Evolutionary conservation across 1,284 basidiomycete species (phyloP), one percentile per base, ranked within the genome.

Genomic region (Takashimella koratensis): DNA sequence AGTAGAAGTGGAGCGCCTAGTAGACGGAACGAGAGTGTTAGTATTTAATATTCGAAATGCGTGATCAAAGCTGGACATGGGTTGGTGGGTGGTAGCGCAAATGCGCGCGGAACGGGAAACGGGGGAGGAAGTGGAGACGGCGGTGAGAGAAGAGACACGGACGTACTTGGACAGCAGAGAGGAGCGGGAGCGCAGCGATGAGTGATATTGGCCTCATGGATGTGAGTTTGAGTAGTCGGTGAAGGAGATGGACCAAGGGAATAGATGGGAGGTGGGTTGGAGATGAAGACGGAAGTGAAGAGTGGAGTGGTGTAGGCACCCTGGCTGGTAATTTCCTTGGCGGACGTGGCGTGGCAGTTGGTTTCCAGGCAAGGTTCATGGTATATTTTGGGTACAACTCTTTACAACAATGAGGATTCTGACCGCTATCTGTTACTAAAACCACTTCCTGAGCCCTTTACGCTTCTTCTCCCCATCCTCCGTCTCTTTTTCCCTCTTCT

Each of bases 1-100:
- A 83, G 69, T 95, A 95, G 74, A 94, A 91, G 72, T 95, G 91
- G 45, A 95, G 83, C 12, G 86, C 86, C 67, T 77, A 23, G n/a
- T 12, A 21, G 43, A 21, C 23, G 22, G 4, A 10, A 2, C 23
- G 19, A 4, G 10, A 24, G 8, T 41, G 36, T 39, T 13, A 42
- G 21, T n/a, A 13, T 16, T 5, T 16, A 8, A 3, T 2, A 22
- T 6, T 20, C 19, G 6, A 25, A 10, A 5, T 20, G 10, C 23
- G 40, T 20, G 26, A 48, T n/a, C 23, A 25, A 4, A 12, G 43
- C 20, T 11, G n/a, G n/a, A n/a, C n/a, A n/a, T n/a, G n/a, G n/a
- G n/a, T 12, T 13, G 8, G 16, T 13, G 27, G 19, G 12, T 36
- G 16, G 20, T 13, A 19, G 36, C 21, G 26, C n/a, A n/a, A 21